Evolutionary conservation across 108 stramenopile species (phyloP), one percentile per base, ranked within the genome.

Genomic region (Licmophora abbreviata): DNA sequence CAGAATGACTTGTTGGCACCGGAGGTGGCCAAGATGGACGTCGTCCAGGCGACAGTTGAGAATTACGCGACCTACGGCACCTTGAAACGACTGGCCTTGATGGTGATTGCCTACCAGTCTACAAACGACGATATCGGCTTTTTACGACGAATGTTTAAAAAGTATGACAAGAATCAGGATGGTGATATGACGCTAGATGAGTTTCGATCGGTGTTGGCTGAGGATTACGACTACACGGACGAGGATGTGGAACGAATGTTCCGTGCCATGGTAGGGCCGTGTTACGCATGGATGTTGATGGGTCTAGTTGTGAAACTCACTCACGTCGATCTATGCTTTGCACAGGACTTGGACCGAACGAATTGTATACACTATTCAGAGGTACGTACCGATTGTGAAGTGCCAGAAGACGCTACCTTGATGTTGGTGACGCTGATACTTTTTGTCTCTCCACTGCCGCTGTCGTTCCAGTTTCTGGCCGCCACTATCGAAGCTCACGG

Each of bases 381-480:
- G n/a, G n/a, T n/a, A n/a, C n/a, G n/a, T n/a, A n/a, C n/a, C n/a
- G n/a, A n/a, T n/a, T n/a, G n/a, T n/a, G n/a, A n/a, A n/a, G n/a
- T n/a, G n/a, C n/a, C n/a, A n/a, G n/a, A n/a, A n/a, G n/a, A n/a
- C n/a, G n/a, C n/a, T n/a, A n/a, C n/a, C n/a, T n/a, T n/a, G n/a
- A n/a, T n/a, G n/a, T n/a, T n/a, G n/a, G n/a, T n/a, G n/a, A n/a
- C n/a, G n/a, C n/a, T n/a, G n/a, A n/a, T n/a, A n/a, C n/a, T n/a
- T n/a, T n/a, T n/a, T n/a, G n/a, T n/a, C n/a, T n/a, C n/a, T n/a
- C n/a, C n/a, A n/a, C n/a, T n/a, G n/a, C n/a, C n/a, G n/a, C n/a
- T n/a, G n/a, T n/a, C n/a, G n/a, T 17, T 37, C 6, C 77, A 94
- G 55, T 94, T 94, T 64, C 58, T 91, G 25, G 93, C 93, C n/a